These are phyloP conservation scores for Phytopythium vexans DNA, from an alignment of 352 stramenopile genomes.

Conservation along the genomic window DNA sequence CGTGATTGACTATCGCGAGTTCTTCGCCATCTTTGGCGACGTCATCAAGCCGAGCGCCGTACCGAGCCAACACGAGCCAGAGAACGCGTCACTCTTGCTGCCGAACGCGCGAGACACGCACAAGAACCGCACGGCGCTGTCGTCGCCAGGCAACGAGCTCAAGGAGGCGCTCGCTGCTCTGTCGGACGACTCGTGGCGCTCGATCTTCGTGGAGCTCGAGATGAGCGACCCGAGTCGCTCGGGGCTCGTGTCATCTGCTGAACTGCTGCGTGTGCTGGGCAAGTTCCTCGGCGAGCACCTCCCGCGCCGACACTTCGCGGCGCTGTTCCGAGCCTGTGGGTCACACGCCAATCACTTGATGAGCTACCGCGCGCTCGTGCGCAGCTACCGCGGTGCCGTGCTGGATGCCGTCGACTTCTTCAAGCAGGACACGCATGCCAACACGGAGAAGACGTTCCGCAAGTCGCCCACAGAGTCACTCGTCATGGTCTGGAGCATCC, in stretches of 20 bases:
- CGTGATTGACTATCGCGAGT: slow-evolving; percentile 56
- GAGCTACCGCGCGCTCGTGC: slow-evolving; percentile 67
- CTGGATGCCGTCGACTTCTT: slow-evolving; percentile 60
- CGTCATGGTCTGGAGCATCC: slow-evolving; percentile 71
- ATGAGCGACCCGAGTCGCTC: slow-evolving; percentile 56
- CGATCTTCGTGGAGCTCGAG: slow-evolving; percentile 64
- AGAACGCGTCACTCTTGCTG: slow-evolving; percentile 70
- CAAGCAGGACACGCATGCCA: slow-evolving; percentile 32
- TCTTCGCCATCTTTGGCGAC: slow-evolving; percentile 61
- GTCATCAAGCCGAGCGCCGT: slow-evolving; percentile 27
- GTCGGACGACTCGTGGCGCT: slow-evolving; percentile 51
- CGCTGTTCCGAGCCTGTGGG: slow-evolving; percentile 62
- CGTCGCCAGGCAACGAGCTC: slow-evolving; percentile 60
- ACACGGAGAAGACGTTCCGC: slow-evolving; percentile 38
- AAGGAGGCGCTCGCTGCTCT: slow-evolving; percentile 70
- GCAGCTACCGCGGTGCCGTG: slow-evolving; percentile 57
- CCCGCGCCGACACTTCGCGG: slow-evolving; percentile 44
- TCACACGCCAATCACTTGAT: slow-evolving; percentile 66
- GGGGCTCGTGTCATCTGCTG: slow-evolving; percentile 52
- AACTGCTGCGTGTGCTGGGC: slow-evolving; percentile 56
- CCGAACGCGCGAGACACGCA: slow-evolving; percentile 38
- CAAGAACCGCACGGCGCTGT: slow-evolving; percentile 56
- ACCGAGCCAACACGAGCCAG: slow-evolving; percentile 33
- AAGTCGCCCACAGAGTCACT: slow-evolving; percentile 68
- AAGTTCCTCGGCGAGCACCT: slow-evolving; percentile 60